phyloP scores from a whole-genome alignment of 176 grass and related monocot species.

The Oryza australiensis region DNA sequence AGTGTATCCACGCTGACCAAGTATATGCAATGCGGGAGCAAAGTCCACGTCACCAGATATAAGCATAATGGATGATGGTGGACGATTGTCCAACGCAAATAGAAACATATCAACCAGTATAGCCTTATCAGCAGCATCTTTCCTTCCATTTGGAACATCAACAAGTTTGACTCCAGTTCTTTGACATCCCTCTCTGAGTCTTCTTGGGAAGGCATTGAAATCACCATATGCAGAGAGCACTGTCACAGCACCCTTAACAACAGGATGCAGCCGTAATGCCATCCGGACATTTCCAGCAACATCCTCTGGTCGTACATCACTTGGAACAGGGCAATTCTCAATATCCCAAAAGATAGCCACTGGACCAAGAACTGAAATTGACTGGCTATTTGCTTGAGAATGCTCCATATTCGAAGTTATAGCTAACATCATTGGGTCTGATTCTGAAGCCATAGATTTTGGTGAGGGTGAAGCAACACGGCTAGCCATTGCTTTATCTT shows the following conservation, averaged over 20 bases:
- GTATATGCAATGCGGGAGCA: constrained; percentile 79
- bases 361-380: constrained; percentile 57
- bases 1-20: constrained; percentile 79
- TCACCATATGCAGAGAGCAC: constrained; percentile 91
- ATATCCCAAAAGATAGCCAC: constrained; percentile 96
- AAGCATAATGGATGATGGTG: constrained; percentile 77
- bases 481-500: constrained; percentile 65
- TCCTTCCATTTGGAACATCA: constrained; percentile 82
- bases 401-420: constrained; percentile 41
- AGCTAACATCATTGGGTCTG: constrained; percentile 39
- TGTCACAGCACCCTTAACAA: constrained; percentile 72
- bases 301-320: constrained; percentile 85
- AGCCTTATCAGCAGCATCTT: constrained; percentile 89
- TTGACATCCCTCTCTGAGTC: constrained; percentile 89
- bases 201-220: constrained; percentile 92
- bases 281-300: constrained; percentile 85
- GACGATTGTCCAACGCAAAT: constrained; percentile 75
- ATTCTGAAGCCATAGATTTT: constrained; percentile 42
- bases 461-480: constrained; percentile 45
- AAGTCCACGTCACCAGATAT: constrained; percentile 93
- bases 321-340: constrained; percentile 88
- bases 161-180: constrained; percentile 85
- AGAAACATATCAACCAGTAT: constrained; percentile 88
- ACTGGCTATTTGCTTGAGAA: constrained; percentile 40
- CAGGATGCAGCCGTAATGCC: constrained; percentile 71